phyloP scores from a whole-genome alignment of 2,329 filamentous ascomycete genomes.

The Niveomyces coronatus region DNA sequence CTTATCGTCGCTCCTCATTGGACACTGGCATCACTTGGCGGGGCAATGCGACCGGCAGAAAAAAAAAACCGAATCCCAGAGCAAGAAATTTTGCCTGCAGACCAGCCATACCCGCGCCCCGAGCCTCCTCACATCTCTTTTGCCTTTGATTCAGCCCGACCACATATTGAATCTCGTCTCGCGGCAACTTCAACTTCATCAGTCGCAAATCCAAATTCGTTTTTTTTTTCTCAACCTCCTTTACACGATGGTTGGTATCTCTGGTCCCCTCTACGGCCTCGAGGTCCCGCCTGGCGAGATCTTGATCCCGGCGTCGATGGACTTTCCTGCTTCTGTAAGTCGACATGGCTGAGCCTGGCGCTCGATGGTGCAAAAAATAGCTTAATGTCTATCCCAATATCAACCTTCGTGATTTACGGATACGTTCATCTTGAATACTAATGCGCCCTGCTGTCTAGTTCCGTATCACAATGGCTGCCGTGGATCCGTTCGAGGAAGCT shows the following conservation, averaged over 20 bases:
- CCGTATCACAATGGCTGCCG: slow-evolving; percentile 95
- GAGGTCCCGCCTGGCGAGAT: slow-evolving; percentile 79
- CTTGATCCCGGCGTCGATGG: slow-evolving; percentile 66
- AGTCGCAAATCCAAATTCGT: too few relatives aligned
- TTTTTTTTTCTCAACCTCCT: slow-evolving; percentile 10
- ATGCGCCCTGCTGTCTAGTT: slow-evolving; percentile 49
- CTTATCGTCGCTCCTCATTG: slow-evolving; percentile 7
- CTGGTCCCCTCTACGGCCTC: slow-evolving; percentile 82
- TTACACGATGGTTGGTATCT: slow-evolving; percentile 43
- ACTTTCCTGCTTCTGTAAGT: slow-evolving; percentile 78
- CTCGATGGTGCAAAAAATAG: not conserved
- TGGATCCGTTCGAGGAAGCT: slow-evolving; percentile 75
- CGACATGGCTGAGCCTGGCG: slow-evolving; percentile 2
- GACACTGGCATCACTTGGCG: not conserved
- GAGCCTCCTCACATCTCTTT: too few relatives aligned
- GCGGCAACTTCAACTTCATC: too few relatives aligned
- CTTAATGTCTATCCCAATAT: slow-evolving; percentile 3
- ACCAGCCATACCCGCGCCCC: too few relatives aligned
- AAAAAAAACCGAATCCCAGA: slow-evolving; percentile 10
- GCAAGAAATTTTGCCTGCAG: too few relatives aligned
- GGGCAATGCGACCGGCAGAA: slow-evolving; percentile 2
- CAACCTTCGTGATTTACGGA: not conserved
- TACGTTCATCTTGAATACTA: slow-evolving; percentile 13
- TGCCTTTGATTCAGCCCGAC: too few relatives aligned
- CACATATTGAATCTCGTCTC: too few relatives aligned